These are phyloP conservation scores for Cladophialophora chaetospira DNA, from an alignment of 2,329 filamentous ascomycete species.

Conservation along the genomic window DNA sequence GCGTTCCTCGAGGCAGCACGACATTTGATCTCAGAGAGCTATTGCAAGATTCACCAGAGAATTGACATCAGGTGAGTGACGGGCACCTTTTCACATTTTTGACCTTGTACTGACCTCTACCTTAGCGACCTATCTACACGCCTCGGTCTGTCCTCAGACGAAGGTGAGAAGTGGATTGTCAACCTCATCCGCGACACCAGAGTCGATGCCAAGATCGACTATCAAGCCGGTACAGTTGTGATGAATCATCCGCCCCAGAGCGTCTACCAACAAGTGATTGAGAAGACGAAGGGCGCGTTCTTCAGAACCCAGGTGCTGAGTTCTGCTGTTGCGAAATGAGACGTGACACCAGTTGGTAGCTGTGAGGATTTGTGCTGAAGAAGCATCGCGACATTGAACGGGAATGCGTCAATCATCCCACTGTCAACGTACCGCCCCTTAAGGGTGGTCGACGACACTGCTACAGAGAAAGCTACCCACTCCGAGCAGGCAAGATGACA, in stretches of 20 bases:
- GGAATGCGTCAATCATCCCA: background rate
- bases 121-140: constrained; percentile 80
- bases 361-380: background rate
- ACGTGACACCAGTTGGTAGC: background rate
- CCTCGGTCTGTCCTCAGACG: constrained; percentile 86
- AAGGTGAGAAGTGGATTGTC: constrained; percentile 99
- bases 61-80: constrained; percentile 83
- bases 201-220: constrained; percentile 98
- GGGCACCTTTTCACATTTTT: background rate
- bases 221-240: constrained; percentile 95
- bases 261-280: constrained; percentile 98
- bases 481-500: too few species aligned
- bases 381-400: background rate
- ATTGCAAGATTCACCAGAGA: constrained; percentile 99
- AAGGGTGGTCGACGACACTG: background rate
- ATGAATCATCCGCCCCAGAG: constrained; percentile 99
- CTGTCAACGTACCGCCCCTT: background rate
- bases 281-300: constrained; percentile 97
- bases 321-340: constrained; percentile 55
- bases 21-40: constrained; percentile 96
- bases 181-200: constrained; percentile 97
- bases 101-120: constrained; percentile 12
- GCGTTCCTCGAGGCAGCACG: constrained; percentile 90
- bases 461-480: too few species aligned
- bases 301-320: constrained; percentile 95